Evolutionary conservation across 306 rosid genomes (phyloP), one percentile per base, ranked within the genome.

Genomic region (Castanea sativa): DNA sequence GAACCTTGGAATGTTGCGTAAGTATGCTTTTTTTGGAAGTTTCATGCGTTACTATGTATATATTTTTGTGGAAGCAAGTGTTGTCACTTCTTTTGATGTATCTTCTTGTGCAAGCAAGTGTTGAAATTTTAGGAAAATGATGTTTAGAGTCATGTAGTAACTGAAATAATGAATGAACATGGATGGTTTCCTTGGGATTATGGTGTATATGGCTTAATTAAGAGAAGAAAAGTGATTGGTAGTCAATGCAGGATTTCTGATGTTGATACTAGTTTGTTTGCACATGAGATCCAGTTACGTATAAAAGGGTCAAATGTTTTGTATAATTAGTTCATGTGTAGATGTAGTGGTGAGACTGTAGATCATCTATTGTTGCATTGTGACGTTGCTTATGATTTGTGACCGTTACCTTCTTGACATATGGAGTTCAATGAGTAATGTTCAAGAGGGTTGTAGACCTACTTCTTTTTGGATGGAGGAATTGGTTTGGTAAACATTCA

Each of bases 1-100:
- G 99, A 94, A 85, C 97, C 99, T 4, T 94, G 99, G 99, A 92
- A 91, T 91, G 99, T 94, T 79, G 99, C 97, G 97, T 94, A 94
- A 88, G 98, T 92, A 86, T 89, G 86, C 81, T 68, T 64, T 81
- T 71, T 10, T 49, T 49, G 13, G 53, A 49, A 49, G 1, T 45
- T 45, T 14, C 14, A 1, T 12, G 53, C 16, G 8, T 5, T 69
- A 20, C 27, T 61, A 2, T 52, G 14, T 61, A 76, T 56, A n/a
- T 38, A 41, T 79, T 15, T 63, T 23, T 38, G 45, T 38, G 3
- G 45, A 38, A 38, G 45, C 45, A 38, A 38, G 45, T 38, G 45
- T 38, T 38, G 11, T 38, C 45, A 38, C 45, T 38, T 38, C 45
- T 70, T 60, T 43, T 21, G 30, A 8, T 38, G 16, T 15, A 43